Conservation (phyloP, 2,329 filamentous ascomycete genomes). For the Fusarium sp. region DNA sequence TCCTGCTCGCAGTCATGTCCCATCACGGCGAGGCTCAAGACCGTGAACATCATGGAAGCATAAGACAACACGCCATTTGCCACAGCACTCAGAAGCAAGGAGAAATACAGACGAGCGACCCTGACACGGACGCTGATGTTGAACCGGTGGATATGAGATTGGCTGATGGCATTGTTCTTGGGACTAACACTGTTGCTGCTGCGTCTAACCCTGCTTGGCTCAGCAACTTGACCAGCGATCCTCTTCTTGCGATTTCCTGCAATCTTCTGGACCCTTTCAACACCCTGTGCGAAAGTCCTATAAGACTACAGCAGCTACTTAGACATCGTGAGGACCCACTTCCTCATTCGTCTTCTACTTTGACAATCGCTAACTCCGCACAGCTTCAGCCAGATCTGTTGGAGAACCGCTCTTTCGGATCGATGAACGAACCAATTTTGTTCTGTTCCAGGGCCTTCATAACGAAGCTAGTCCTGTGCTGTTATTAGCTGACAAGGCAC, state of each 20-base stretch:
- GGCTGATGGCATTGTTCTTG: too few species aligned
- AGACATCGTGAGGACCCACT: not conserved
- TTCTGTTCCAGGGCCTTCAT: not conserved
- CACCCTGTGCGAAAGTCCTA: constrained; percentile 9
- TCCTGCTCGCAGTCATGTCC: too few species aligned
- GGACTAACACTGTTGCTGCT: too few species aligned
- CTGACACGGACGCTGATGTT: too few species aligned
- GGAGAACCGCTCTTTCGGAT: constrained; percentile 16
- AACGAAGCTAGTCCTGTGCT: too few species aligned
- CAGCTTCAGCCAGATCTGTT: not conserved
- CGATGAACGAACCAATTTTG: not conserved
- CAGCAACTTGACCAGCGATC: not conserved
- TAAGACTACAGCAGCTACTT: not conserved
- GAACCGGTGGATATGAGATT: too few species aligned
- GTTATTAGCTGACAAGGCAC: not conserved
- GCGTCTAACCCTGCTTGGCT: too few species aligned
- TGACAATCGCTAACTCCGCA: not conserved
- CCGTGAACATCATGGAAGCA: too few species aligned
- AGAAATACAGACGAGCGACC: too few species aligned
- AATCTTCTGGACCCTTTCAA: constrained; percentile 5
- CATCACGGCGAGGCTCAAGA: too few species aligned
- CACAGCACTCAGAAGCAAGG: too few species aligned
- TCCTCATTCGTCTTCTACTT: rapidly evolving
- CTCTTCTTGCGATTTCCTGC: not conserved
- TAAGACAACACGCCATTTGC: too few species aligned